Conservation (phyloP, 2,329 filamentous ascomycete genomes). For the Aplosporella prunicola region DNA sequence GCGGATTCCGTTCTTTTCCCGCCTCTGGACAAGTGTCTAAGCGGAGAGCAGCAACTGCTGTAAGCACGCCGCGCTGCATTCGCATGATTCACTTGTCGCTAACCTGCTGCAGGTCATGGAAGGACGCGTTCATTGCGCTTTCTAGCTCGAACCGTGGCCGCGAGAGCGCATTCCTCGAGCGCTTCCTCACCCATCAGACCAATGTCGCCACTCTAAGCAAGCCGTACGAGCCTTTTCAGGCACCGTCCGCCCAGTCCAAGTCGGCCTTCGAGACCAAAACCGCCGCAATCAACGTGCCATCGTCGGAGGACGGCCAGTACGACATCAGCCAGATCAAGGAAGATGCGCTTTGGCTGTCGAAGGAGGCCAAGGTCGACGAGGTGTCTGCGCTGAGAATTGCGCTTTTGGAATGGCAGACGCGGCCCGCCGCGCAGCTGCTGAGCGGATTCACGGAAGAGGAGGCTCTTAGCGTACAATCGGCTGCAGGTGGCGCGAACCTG, state of each 20-base stretch:
- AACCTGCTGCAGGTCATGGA: conserved; percentile 50
- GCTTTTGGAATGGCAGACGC: conserved; percentile 73
- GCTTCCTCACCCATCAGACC: conserved; percentile 62
- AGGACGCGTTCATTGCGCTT: conserved; percentile 45
- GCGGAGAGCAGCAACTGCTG: conserved; percentile 70
- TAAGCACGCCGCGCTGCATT: no score
- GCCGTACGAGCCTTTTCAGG: conserved; percentile 58
- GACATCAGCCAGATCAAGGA: conserved; percentile 72
- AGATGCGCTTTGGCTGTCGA: conserved; percentile 79
- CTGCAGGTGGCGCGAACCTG: conserved; percentile 56
- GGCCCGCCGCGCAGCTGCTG: conserved; percentile 62
- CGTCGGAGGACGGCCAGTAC: conserved; percentile 55
- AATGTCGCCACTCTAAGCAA: conserved; percentile 59
- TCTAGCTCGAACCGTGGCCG: conserved; percentile 38
- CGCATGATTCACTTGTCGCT: no score
- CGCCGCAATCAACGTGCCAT: conserved; percentile 73
- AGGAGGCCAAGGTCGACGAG: conserved; percentile 68
- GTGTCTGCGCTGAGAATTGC: conserved; percentile 71
- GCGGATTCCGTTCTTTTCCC: conserved; percentile 65
- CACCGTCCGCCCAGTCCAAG: conserved; percentile 54
- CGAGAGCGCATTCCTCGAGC: conserved; percentile 38
- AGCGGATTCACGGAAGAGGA: conserved; percentile 69
- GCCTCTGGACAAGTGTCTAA: conserved; percentile 74
- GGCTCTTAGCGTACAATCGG: conserved; percentile 63
- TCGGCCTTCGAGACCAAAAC: conserved; percentile 73